Evolutionary conservation across 2,329 filamentous ascomycete genomes (phyloP).

Genomic region (Trichocomaceae sp.): DNA sequence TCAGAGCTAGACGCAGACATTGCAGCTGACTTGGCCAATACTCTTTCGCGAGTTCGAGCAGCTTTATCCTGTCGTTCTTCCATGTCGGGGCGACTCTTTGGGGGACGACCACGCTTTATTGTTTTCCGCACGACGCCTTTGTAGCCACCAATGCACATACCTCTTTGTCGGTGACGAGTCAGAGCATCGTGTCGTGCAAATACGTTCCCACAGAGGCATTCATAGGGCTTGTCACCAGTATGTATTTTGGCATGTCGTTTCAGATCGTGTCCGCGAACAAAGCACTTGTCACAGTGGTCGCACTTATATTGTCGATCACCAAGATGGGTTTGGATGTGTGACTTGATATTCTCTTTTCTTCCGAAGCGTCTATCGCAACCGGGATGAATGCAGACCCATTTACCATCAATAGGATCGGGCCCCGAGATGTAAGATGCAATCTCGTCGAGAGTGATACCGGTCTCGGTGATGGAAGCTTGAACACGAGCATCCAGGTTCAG

Average conservation of each 20-base stretch:
- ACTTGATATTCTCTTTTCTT: slow-evolving; percentile 98
- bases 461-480: slow-evolving; percentile 62
- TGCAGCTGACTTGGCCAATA: slow-evolving; percentile 29
- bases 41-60: slow-evolving; percentile 44
- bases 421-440: slow-evolving; percentile 68
- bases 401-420: slow-evolving; percentile 65
- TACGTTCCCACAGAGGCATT: slow-evolving; percentile 86
- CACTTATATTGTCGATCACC: slow-evolving; percentile 94
- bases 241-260: slow-evolving; percentile 98
- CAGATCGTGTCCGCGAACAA: slow-evolving; percentile 92
- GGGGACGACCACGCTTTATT: slow-evolving; percentile 60
- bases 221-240: slow-evolving; percentile 89
- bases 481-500: slow-evolving; percentile 49
- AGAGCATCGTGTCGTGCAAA: slow-evolving; percentile 94
- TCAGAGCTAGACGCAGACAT: slow-evolving; percentile 33
- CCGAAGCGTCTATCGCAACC: slow-evolving; percentile 86
- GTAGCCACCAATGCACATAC: slow-evolving; percentile 94
- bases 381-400: slow-evolving; percentile 70
- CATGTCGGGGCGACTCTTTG: slow-evolving; percentile 56
- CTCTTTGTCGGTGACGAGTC: slow-evolving; percentile 86
- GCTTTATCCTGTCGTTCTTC: slow-evolving; percentile 54
- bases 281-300: slow-evolving; percentile 88
- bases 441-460: slow-evolving; percentile 80
- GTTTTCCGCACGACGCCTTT: slow-evolving; percentile 67
- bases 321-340: slow-evolving; percentile 94